A percentile compares a stretch with the other conserved stretches of the same genome.
Evolutionary conservation across 805 yeast species (phyloP).

Genomic region (Kluyveromyces starmeri): DNA sequence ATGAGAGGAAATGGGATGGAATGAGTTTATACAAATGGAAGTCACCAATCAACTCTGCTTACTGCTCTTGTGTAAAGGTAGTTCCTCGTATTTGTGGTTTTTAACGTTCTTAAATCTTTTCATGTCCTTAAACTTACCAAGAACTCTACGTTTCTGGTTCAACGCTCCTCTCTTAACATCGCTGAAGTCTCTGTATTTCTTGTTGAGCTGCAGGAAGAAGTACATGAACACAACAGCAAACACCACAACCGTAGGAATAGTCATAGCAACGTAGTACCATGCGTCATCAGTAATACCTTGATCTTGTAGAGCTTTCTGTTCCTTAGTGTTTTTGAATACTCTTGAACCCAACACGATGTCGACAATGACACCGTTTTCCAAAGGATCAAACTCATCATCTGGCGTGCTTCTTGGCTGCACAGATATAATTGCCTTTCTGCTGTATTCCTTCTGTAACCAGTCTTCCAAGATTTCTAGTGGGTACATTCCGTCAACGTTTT

Average conservation of each 20-base stretch:
- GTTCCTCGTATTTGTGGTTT: constrained; percentile 33
- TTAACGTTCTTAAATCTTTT: constrained; percentile 25
- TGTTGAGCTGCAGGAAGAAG: constrained; percentile 49
- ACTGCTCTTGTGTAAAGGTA: constrained; percentile 30
- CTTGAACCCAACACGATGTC: constrained; percentile 32
- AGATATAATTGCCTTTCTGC: constrained; percentile 51
- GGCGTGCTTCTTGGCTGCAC: constrained; percentile 62
- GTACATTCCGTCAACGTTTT: constrained; percentile 49
- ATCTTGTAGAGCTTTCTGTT: constrained; percentile 35
- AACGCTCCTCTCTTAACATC: constrained; percentile 31
- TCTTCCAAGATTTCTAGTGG: constrained; percentile 52
- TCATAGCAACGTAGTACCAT: constrained; percentile 53
- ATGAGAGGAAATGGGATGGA: too few species aligned
- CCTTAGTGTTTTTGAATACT: constrained; percentile 36
- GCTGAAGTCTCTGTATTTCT: constrained; percentile 45
- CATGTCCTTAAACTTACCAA: constrained; percentile 33
- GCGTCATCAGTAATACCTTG: constrained; percentile 39
- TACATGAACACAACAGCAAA: constrained; percentile 57
- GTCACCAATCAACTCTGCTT: constrained; percentile 17
- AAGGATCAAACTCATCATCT: constrained; percentile 57
- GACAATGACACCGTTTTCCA: constrained; percentile 46
- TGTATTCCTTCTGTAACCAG: constrained; percentile 52
- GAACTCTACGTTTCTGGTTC: constrained; percentile 30
- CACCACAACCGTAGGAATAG: constrained; percentile 59
- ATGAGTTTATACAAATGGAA: too few species aligned